These are phyloP conservation scores for Purshia tridentata DNA, from an alignment of 306 rosid genomes.

Conservation along the genomic window DNA sequence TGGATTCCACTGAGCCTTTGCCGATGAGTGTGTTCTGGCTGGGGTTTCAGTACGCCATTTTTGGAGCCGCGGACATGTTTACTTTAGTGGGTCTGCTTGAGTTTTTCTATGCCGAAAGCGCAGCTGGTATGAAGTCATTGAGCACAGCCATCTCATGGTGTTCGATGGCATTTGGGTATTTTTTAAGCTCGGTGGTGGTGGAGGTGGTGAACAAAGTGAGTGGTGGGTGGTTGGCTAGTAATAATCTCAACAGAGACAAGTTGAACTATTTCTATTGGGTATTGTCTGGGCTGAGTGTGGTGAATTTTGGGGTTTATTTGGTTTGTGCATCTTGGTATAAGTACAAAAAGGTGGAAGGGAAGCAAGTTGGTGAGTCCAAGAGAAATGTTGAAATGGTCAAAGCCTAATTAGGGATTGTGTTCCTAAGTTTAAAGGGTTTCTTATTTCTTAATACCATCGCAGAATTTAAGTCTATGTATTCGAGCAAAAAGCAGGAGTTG, in stretches of 20 bases:
- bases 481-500: not conserved
- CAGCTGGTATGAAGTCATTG: conserved; percentile 52
- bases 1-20: conserved; percentile 53
- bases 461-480: not conserved
- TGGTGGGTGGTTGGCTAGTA: conserved; percentile 71
- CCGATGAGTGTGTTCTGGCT: conserved; percentile 83
- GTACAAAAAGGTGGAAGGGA: conserved; percentile 58
- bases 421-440: not conserved
- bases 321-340: conserved; percentile 63
- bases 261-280: conserved; percentile 65
- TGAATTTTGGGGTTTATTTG: conserved; percentile 55
- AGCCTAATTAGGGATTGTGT: not conserved
- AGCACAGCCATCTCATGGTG: conserved; percentile 48
- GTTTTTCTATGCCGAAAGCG: conserved; percentile 83
- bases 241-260: conserved; percentile 63
- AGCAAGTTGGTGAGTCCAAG: conserved; percentile 31
- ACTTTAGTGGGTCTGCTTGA: conserved; percentile 62
- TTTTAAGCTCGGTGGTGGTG: conserved; percentile 52
- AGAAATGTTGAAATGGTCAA: conserved; percentile 20
- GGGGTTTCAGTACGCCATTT: conserved; percentile 61
- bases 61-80: conserved; percentile 75
- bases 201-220: conserved; percentile 70
- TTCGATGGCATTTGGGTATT: conserved; percentile 43
- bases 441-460: not conserved
- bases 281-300: conserved; percentile 48